These are phyloP conservation scores for Penicillium sp. DNA, from an alignment of 2,329 filamentous ascomycete genomes.

Conservation along the genomic window DNA sequence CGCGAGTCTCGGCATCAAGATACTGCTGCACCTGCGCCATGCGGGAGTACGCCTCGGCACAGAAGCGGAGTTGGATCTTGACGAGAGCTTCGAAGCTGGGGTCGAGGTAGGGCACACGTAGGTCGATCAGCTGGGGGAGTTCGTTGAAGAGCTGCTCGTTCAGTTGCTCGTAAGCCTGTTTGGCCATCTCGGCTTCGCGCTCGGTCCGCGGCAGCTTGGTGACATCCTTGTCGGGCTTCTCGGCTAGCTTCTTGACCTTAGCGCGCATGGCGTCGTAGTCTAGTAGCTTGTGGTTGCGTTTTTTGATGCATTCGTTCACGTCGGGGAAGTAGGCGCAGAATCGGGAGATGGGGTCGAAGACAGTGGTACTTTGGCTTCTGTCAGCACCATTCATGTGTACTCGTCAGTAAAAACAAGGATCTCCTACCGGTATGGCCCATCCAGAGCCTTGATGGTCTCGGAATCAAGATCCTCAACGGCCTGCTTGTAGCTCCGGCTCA, in stretches of 20 bases:
- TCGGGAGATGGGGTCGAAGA: slow-evolving; percentile 89
- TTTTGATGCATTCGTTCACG: slow-evolving; percentile 99
- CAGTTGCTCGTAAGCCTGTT: slow-evolving; percentile 88
- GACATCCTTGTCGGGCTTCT: slow-evolving; percentile 98
- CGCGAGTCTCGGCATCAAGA: slow-evolving; percentile 88
- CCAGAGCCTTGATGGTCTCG: slow-evolving; percentile 96
- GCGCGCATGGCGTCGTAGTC: slow-evolving; percentile 96
- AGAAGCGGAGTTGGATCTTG: slow-evolving; percentile 97
- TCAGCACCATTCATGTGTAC: neutral
- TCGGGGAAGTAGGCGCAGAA: slow-evolving; percentile 99
- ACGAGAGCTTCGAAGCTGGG: slow-evolving; percentile 96
- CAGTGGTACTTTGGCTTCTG: slow-evolving; percentile 65
- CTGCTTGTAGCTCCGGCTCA: slow-evolving; percentile 96
- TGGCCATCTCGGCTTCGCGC: slow-evolving; percentile 94
- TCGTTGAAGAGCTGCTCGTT: slow-evolving; percentile 95
- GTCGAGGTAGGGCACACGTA: slow-evolving; percentile 94
- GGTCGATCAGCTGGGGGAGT: slow-evolving; percentile 91
- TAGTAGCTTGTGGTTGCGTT: slow-evolving; percentile 95
- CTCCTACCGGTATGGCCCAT: slow-evolving; percentile 81
- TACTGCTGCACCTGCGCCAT: slow-evolving; percentile 99
- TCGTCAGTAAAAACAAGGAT: neutral
- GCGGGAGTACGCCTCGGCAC: slow-evolving; percentile 91
- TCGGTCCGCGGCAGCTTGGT: slow-evolving; percentile 94
- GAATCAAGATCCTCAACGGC: slow-evolving; percentile 96
- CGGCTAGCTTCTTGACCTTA: slow-evolving; percentile 93